phyloP scores from a whole-genome alignment of 1,284 basidiomycete species.

The Exsudoporus floridanus region DNA sequence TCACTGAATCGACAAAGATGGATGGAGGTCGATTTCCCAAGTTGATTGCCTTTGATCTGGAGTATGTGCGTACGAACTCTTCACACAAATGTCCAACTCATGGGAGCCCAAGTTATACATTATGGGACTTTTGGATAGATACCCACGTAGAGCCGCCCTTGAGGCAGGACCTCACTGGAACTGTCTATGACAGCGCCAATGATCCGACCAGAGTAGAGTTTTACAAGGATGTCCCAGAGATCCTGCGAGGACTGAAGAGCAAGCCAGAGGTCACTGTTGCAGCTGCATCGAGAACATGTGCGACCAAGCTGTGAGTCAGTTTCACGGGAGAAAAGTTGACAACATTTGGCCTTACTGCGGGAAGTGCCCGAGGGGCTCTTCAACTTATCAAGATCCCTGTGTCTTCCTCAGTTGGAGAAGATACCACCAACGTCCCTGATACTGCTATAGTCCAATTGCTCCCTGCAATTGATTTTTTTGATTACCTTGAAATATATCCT shows the following conservation, averaged over 20 bases:
- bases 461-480: slow-evolving; percentile 67
- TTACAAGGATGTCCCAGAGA: slow-evolving; percentile 75
- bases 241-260: slow-evolving; percentile 62
- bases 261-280: slow-evolving; percentile 59
- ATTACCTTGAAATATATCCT: slow-evolving; percentile 84
- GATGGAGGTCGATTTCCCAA: slow-evolving; percentile 48
- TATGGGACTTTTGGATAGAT: slow-evolving; percentile 86
- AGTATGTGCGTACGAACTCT: slow-evolving; percentile 49
- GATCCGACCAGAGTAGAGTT: slow-evolving; percentile 61
- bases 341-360: not conserved
- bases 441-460: slow-evolving; percentile 4
- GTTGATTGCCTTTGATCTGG: slow-evolving; percentile 80
- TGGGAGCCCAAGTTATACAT: slow-evolving; percentile 58
- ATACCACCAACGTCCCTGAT: slow-evolving; percentile 36
- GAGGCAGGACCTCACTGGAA: slow-evolving; percentile 47
- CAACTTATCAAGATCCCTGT: slow-evolving; percentile 65
- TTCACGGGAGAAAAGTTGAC: not conserved
- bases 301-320: slow-evolving; percentile 62
- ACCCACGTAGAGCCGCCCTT: slow-evolving; percentile 69
- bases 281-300: slow-evolving; percentile 74
- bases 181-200: slow-evolving; percentile 10
- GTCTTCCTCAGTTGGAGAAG: slow-evolving; percentile 38
- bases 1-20: slow-evolving; percentile 11
- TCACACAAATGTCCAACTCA: slow-evolving; percentile 11
- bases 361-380: slow-evolving; percentile 76